Evolutionary conservation across 306 rosid species (phyloP), one percentile per base, ranked within the genome.

Genomic region (Adenanthera pavonina): DNA sequence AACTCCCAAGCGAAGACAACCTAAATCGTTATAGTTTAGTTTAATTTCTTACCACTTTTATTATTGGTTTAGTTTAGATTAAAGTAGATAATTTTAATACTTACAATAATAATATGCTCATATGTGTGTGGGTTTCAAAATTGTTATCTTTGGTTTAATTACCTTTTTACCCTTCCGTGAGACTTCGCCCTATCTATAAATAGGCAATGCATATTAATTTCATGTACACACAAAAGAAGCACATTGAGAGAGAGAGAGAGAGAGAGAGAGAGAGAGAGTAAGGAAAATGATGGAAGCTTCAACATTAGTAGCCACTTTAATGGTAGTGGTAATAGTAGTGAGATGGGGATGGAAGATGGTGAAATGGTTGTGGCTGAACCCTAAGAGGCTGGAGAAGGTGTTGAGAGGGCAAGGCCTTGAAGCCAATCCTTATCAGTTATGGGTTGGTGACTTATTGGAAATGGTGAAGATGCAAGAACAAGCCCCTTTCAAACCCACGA

Each of bases 341-440:
- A 52, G 59, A 49, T 83, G 77, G 77, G 68, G 64, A 76, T 90
- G 94, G 97, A 87, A 38, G 35, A 46, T 79, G 59, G 14, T 90
- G 49, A 72, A 83, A 4, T 84, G 88, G 92, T 17, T 88, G 6
- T 92, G 97, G 94, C 11, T 92, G 12, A 82, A 54, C 49, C 97
- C 97, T 0, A 92, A 87, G 78, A 82, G 59, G 57, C 54, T 90
- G 1, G 97, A 92, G 57, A 84, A 48, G 72, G 9, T 60, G 0
- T 78, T 90, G 5, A 82, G 90, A 71, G 34, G 74, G 19, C 91
- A 92, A 81, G 90, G 97, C 1, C 57, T 88, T 19, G 0, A 51
- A 0, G 92, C 90, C 4, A 88, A 88, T 30, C 62, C 89, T 3
- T 92, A 92, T 20, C 80, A 74, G 62, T 0, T 89, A 30, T 38